Percentiles rank a stretch among this genome's conserved stretches.
phyloP scores from a whole-genome alignment of 257 asterid species.

The Lavandula angustifolia region DNA sequence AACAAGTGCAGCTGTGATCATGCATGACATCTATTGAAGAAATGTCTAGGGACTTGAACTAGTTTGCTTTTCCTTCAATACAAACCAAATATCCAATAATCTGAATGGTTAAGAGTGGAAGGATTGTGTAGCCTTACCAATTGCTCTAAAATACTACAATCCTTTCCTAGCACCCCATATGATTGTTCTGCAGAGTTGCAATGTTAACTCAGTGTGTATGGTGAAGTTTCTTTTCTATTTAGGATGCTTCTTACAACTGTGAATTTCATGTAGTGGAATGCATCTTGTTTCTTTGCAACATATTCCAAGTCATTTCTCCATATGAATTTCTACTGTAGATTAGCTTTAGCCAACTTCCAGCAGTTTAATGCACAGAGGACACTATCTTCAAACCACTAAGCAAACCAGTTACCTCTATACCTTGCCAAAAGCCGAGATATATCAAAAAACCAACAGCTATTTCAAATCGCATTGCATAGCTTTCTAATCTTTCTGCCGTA shows the following conservation, averaged over 20 bases:
- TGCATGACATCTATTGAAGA: too few species aligned
- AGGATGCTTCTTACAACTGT: constrained; percentile 3
- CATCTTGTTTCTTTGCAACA: constrained; percentile 6
- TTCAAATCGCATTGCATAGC: constrained; percentile 47
- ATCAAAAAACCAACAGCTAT: constrained; percentile 12
- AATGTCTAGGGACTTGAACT: not conserved
- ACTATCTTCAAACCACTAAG: constrained; percentile 14
- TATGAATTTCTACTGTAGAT: not conserved
- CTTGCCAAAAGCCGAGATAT: constrained; percentile 5
- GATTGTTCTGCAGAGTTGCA: not conserved
- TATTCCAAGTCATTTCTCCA: constrained; percentile 1
- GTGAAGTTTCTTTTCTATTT: not conserved
- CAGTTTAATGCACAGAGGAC: constrained; percentile 7
- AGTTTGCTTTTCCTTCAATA: constrained; percentile 9
- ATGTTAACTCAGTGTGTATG: too few species aligned
- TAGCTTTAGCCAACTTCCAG: constrained; percentile 13
- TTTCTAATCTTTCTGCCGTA: constrained; percentile 74
- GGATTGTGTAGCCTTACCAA: too few species aligned
- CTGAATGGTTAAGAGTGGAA: too few species aligned
- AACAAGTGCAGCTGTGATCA: not conserved
- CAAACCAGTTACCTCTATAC: not conserved
- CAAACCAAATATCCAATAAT: not conserved
- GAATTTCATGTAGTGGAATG: not conserved
- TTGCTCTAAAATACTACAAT: not conserved
- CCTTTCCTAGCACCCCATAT: not conserved